These are phyloP conservation scores for Tolypocladium tundrense DNA, from an alignment of 2,329 filamentous ascomycete species.

Conservation along the genomic window DNA sequence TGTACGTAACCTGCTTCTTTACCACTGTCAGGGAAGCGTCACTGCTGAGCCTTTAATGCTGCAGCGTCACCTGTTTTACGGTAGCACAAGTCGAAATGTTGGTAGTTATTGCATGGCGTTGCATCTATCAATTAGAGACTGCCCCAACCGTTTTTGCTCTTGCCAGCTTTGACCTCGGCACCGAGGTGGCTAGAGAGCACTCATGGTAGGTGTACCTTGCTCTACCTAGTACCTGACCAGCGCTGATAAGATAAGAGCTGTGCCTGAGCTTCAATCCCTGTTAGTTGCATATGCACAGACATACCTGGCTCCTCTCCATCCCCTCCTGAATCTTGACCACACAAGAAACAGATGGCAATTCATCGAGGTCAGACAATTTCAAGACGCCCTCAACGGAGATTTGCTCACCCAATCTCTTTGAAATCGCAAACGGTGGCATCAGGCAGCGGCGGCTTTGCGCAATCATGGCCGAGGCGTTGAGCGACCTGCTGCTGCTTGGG, in stretches of 20 bases:
- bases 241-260: not conserved
- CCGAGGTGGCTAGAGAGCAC: too few relatives aligned
- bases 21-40: too few relatives aligned
- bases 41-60: not conserved
- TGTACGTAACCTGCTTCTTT: too few relatives aligned
- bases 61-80: not conserved
- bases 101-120: not conserved
- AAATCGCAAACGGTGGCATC: not conserved
- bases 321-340: not conserved
- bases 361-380: not conserved
- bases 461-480: conserved; percentile 25
- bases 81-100: not conserved
- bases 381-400: not conserved
- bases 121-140: not conserved
- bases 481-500: conserved; percentile 24
- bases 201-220: not conserved
- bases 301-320: not conserved
- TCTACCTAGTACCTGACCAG: not conserved
- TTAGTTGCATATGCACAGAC: not conserved
- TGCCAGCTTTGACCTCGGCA: not conserved
- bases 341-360: not conserved
- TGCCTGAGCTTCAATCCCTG: not conserved
- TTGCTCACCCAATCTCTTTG: not conserved
- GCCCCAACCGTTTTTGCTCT: not conserved
- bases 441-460: not conserved